Base-by-base conservation (phyloP, 2,329 filamentous ascomycete species). In the Ambrosiella cleistominuta region DNA sequence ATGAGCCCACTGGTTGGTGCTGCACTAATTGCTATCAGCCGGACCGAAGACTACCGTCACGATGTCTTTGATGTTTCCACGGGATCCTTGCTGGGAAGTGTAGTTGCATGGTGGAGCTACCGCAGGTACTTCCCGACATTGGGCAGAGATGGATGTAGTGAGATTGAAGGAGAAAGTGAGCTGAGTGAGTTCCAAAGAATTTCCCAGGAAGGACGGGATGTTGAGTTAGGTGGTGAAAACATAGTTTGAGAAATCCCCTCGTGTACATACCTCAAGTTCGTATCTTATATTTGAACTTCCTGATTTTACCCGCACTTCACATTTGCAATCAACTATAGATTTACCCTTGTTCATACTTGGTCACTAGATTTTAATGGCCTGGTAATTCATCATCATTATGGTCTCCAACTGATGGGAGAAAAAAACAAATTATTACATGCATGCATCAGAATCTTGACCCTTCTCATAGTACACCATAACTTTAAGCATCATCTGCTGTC, bases 41-140 rank as follows among this genome's bases (percentile, higher is more conserved):
- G 83, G 6, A 83, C 80, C 63, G 77, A 86, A 68, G 82, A 85
- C 67, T 86, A 86, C 65, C 71, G 83, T 54, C 83, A 87, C 63
- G 82, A 86, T 62, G 82, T 85, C 1, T 85, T 82, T 62, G 83
- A 86, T 64, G 82, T 86, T 11, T 77, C 74, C 55, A 74, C 77
- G 5, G 83, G 83, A 0, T 77, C 78, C 0, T 66, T 77, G 35
- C 70, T 86, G 12, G 83, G 83, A 2, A 77, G 77, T 66, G 67
- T 70, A 3, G 69, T 85, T 37, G 77, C 81, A 2, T 81, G 81
- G 65, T 85, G 81, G 74, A 83, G 78, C 62, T 86, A 86, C 65
- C 70, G 81, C 61, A 70, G 80, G 62, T 82, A 83, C 65, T 85
- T 79, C 74, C 81, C 81, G 6, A 68, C 69, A 37, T 67, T 84